Evolutionary conservation across 2,329 filamentous ascomycete genomes (phyloP), one percentile per base, ranked within the genome.

Genomic region (Exophiala dermatitidis): DNA sequence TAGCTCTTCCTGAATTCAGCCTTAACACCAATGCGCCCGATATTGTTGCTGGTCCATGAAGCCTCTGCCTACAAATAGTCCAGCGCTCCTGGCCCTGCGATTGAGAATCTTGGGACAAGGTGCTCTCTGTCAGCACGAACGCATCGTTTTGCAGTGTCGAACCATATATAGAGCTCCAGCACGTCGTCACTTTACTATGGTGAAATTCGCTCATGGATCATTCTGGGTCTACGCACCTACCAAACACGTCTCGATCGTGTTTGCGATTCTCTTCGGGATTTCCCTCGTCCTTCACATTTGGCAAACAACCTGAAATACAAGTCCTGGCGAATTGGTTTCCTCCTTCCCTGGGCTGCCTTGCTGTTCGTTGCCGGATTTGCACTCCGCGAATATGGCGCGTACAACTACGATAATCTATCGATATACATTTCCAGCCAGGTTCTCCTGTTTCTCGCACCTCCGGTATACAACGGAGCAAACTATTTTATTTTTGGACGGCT

Each of bases 401-500:
- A 61, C 43, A 60, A 68, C 38, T 70, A 67, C 63, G 65, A 63
- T 41, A 66, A 71, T 37, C 47, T 72, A 7, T 50, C 50, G 1
- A 48, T 73, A 5, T 73, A 65, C 52, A 72, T 73, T 30, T 62
- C 70, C 2, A 70, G 68, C 50, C 66, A 63, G 6, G 69, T 71
- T 8, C 61, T 72, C 4, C 63, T 73, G 6, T 66, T 72, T 44
- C 66, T 66, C 45, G 71, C 66, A 10, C 71, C 71, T 10, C 71
- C 70, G 6, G 67, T 74, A 37, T 73, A 72, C 42, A 69, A 72
- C 54, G 67, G 66, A 5, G 68, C 69, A 48, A 78, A 77, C 50
- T 80, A 78, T 60, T 69, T 77, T 34, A 78, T 79, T 51, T 69
- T 81, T 0, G 73, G 70, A 10, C 72, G 75, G 30, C 72, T 79